Conservation (phyloP, 495 filamentous ascomycete species). For the Penicillium cosmopolitanum region DNA sequence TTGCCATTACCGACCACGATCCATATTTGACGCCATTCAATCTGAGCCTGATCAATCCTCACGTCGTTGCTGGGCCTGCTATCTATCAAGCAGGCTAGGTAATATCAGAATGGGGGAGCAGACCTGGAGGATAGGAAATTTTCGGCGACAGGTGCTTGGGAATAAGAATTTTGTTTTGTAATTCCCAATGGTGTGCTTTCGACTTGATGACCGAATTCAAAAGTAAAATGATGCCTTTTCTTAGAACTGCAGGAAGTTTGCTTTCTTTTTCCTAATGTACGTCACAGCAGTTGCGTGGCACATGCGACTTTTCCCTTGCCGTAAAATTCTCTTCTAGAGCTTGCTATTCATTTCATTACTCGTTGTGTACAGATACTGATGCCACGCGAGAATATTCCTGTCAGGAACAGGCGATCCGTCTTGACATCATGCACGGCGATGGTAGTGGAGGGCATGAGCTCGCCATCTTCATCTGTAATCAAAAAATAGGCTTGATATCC, state of each 20-base stretch:
- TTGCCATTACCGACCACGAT: conserved; percentile 74
- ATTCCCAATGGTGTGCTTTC: no score
- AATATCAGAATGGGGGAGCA: background rate
- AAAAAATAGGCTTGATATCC: conserved; percentile 4
- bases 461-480: conserved; percentile 13
- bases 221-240: no score
- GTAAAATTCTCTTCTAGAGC: no score
- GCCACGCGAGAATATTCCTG: conserved; percentile 12
- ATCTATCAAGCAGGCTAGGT: conserved; percentile 80
- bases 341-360: background rate
- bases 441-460: conserved; percentile 11
- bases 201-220: no score
- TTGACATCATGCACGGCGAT: conserved; percentile 17
- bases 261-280: no score
- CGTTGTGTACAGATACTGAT: conserved; percentile 11
- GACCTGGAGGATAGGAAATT: background rate
- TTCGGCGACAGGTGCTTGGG: background rate
- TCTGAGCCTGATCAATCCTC: conserved; percentile 69
- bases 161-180: no score
- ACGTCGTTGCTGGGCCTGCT: conserved; percentile 72
- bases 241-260: no score
- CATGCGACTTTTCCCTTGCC: no score
- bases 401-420: conserved; percentile 12
- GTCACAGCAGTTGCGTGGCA: no score
- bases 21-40: conserved; percentile 77